Evolutionary conservation across 2,329 filamentous ascomycete genomes (phyloP), one percentile per base, ranked within the genome.

Genomic region (Mycosphaerella sp.): DNA sequence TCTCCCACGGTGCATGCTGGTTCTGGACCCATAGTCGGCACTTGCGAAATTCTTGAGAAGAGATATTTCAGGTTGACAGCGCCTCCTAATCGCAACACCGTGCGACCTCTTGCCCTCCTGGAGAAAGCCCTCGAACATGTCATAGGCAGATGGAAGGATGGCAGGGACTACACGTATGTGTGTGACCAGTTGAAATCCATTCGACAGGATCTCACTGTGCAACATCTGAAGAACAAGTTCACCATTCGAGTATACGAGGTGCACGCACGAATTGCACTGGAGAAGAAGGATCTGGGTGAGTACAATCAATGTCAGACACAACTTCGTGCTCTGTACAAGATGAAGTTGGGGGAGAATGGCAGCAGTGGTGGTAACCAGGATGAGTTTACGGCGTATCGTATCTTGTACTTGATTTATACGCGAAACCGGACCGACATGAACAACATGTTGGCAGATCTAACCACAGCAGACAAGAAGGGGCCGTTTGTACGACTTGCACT

Each of bases 251-350:
- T 96, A 42, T 98, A 98, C 72, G 93, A 98, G 74, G 94, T 91
- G 56, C 93, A 98, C 73, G 93, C 91, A 58, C 85, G 93, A 55
- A 97, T 98, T 73, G 93, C 93, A 61, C 78, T 98, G 72, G 91
- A 98, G 73, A 96, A 94, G 80, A 89, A 87, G 74, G 93, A 98
- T 78, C 82, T 97, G 77, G 91, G 93, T 98, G 93, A 98, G 93
- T 98, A 98, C 93, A 98, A 98, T 77, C 93, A 98, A 80, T 98
- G 93, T 73, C 93, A 98, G 77, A 97, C 93, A 66, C 93, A 98
- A 75, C 79, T 98, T 68, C 88, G 89, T 71, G 89, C 86, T 60
- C 77, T 98, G 65, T 97, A 98, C 73, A 81, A 82, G 70, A 81
- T 88, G 74, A 86, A 87, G 61, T 76, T 95, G 69, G 88, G 88